Evolutionary conservation across 768 basidiomycete genomes (phyloP).

Genomic region (Tubosaeta brunneosetosa): DNA sequence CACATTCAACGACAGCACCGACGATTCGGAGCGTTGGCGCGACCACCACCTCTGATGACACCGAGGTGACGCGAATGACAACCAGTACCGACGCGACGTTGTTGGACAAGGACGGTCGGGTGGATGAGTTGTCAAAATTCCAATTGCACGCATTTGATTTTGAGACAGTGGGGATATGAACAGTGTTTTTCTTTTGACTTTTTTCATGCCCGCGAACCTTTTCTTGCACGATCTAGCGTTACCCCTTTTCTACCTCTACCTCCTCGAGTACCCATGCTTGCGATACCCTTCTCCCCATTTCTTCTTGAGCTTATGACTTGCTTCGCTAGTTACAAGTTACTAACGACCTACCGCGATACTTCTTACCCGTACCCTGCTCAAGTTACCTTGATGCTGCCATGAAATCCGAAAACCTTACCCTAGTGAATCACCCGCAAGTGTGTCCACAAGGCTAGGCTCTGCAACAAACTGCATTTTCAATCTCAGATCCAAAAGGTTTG

Average conservation of each 20-base stretch:
- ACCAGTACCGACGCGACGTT: constrained; percentile 9
- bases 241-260: neutral
- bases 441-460: no score
- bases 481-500: no score
- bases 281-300: constrained; percentile 6
- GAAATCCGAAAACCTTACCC: no score
- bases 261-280: constrained; percentile 2
- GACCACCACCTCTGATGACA: constrained; percentile 30
- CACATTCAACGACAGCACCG: constrained; percentile 22
- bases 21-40: constrained; percentile 31
- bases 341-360: constrained; percentile 13
- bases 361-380: neutral
- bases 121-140: constrained; percentile 9
- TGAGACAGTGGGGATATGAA: constrained; percentile 1
- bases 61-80: constrained; percentile 24
- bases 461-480: no score
- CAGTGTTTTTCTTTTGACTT: neutral
- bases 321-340: neutral
- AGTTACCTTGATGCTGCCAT: neutral
- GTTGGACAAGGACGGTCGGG: constrained; percentile 9
- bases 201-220: neutral
- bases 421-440: neutral
- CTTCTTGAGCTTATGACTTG: constrained; percentile 1
- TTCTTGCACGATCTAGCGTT: constrained; percentile 6
- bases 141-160: constrained; percentile 21